Base-by-base conservation (phyloP, 768 basidiomycete species). In the Melanogaster broomeanus region DNA sequence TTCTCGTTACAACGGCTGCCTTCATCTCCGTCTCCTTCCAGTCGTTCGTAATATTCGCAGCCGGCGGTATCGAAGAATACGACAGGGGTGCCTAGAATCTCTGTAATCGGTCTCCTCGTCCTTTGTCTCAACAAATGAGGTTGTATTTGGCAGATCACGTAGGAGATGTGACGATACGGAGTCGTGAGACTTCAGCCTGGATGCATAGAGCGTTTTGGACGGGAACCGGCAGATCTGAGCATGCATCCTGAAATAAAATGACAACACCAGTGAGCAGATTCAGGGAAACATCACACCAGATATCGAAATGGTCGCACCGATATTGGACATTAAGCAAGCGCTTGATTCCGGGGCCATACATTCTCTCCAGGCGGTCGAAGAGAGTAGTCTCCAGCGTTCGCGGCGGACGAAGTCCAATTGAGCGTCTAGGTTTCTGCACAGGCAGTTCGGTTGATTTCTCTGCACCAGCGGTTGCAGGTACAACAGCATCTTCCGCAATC, bases 41-140 rank as follows among this genome's bases (percentile, higher is more conserved):
- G 64, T 15, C 91, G 75, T 65, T 98, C 97, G 61, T 86, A 97
- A 62, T 91, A 96, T 65, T 97, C 93, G 59, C 91, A 94, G 0
- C 94, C 93, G 4, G 90, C 83, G 0, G 94, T 99, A 64, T 99
- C 97, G 59, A 91, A 92, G 67, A 98, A 99, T 2, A 95, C 83
- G 2, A 98, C 81, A 1, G 93, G 90, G 0, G 80, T 88, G 3
- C 75, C 80, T 6, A 98, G 72, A 4, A 82, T 68, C 49, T 96
- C 96, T 53, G 80, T 83, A 40, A 79, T 74, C n/a, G 33, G 89
- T 85, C 15, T 88, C 91, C 35, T 87, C 85, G 1, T 74, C 74
- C 22, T 68, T 72, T 22, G 52, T 53, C n/a, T 59, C 48, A 16
- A 42, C 42, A 37, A 65, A 67, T 3, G 76, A 70, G 10, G 68